Conservation (phyloP, 306 rosid genomes). For the Cicer pinnatifidum region DNA sequence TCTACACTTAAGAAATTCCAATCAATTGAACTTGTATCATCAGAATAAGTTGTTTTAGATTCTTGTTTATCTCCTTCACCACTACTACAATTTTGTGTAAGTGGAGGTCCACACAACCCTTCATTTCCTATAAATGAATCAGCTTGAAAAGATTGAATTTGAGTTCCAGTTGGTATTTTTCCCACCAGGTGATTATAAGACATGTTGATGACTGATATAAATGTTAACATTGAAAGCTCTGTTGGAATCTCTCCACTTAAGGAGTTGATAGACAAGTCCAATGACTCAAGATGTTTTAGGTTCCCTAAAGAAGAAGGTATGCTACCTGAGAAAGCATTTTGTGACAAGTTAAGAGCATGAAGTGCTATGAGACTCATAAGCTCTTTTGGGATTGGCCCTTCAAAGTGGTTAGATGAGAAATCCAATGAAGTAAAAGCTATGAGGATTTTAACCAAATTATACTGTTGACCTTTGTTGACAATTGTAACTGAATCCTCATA, state of each 20-base stretch:
- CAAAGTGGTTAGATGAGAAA: conserved; percentile 5
- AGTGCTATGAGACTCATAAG: conserved; percentile 6
- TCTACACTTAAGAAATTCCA: conserved; percentile 6
- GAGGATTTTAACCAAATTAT: not conserved
- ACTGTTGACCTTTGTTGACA: not conserved
- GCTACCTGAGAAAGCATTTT: conserved; percentile 5
- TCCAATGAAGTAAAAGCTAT: conserved; percentile 1
- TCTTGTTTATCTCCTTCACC: not conserved
- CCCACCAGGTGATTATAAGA: conserved; percentile 1
- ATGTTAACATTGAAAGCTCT: not conserved
- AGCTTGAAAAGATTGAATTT: not conserved
- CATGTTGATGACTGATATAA: not conserved
- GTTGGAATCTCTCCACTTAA: conserved; percentile 6
- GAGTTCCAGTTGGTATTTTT: conserved; percentile 7
- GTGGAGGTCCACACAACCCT: not conserved
- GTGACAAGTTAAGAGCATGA: conserved; percentile 19
- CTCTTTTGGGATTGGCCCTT: conserved; percentile 8
- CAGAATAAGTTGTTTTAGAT: not conserved
- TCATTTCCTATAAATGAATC: conserved; percentile 4
- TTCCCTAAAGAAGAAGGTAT: conserved; percentile 1
- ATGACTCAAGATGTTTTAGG: conserved; percentile 5
- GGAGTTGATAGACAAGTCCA: not conserved
- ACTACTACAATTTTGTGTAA: not conserved
- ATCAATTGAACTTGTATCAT: conserved; percentile 11
- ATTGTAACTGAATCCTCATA: conserved; percentile 14